Evolutionary conservation across 73 alveolate species (phyloP).

Genomic region (Blepharisma japonicum): DNA sequence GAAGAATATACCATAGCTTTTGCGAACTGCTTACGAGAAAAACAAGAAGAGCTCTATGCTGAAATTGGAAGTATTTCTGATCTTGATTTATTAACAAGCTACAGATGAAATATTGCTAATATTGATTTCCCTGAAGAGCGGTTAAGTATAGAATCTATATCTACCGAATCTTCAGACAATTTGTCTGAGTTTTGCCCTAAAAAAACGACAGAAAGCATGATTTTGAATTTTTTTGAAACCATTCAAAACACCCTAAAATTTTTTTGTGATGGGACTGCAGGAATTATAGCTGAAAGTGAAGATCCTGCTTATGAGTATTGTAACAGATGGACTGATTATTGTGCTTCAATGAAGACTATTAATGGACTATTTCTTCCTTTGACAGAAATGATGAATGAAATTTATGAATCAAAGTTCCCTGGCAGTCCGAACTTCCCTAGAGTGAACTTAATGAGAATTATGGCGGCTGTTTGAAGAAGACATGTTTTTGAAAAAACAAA

Average conservation of each 20-base stretch:
- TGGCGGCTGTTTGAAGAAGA: background rate
- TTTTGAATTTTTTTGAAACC: background rate
- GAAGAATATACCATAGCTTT: background rate
- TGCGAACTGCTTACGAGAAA: background rate
- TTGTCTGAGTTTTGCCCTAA: background rate
- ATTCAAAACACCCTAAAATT: background rate
- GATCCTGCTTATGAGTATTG: background rate
- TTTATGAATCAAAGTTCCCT: background rate
- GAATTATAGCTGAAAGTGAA: background rate
- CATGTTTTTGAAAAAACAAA: background rate
- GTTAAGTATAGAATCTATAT: background rate
- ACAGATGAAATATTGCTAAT: no score
- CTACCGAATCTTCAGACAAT: conserved; percentile 1
- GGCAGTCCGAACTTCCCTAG: background rate
- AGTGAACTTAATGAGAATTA: background rate
- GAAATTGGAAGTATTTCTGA: background rate
- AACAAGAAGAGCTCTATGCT: background rate
- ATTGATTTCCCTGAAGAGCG: background rate
- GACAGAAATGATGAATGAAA: conserved; percentile 8
- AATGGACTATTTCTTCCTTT: conserved; percentile 11
- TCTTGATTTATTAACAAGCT: no score
- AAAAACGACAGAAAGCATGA: background rate
- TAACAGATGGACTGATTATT: background rate
- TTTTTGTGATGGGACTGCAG: background rate
- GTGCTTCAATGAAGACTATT: background rate